phyloP scores from a whole-genome alignment of 1,284 basidiomycete species.

The Puccinia novopanici region DNA sequence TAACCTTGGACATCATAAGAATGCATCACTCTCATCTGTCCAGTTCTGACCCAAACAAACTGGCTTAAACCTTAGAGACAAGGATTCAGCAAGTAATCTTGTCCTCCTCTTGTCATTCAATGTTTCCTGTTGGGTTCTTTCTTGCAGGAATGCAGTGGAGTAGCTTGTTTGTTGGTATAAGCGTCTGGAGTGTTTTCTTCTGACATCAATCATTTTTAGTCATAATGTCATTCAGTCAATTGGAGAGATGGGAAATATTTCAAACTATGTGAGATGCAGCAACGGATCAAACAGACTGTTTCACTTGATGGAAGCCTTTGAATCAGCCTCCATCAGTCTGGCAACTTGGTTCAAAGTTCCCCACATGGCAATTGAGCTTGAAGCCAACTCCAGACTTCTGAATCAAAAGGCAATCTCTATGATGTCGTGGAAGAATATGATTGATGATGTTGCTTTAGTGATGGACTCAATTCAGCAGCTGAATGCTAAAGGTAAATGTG shows the following conservation, averaged over 20 bases:
- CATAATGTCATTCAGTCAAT: neutral
- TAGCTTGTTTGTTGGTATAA: too few species aligned
- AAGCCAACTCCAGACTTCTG: neutral
- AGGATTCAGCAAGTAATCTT: too few species aligned
- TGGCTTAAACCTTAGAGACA: too few species aligned
- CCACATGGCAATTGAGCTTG: conserved; percentile 8
- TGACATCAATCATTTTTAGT: too few species aligned
- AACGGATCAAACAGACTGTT: neutral
- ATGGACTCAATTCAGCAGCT: conserved; percentile 2
- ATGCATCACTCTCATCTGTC: too few species aligned
- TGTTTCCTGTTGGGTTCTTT: too few species aligned
- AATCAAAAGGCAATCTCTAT: neutral
- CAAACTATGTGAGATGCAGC: neutral
- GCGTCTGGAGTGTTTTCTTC: too few species aligned
- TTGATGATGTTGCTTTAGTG: neutral
- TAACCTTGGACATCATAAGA: too few species aligned
- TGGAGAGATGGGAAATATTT: neutral
- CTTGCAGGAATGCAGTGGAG: too few species aligned
- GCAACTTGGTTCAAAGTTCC: neutral
- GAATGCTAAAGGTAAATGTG: neutral
- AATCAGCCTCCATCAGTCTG: neutral
- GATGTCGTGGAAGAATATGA: neutral
- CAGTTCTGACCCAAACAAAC: too few species aligned
- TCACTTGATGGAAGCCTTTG: neutral
- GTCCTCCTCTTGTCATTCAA: too few species aligned